Percentiles rank a stretch among this genome's conserved stretches.
Evolutionary conservation across 352 stramenopile species (phyloP).

Genomic region (Globisporangium canariense): DNA sequence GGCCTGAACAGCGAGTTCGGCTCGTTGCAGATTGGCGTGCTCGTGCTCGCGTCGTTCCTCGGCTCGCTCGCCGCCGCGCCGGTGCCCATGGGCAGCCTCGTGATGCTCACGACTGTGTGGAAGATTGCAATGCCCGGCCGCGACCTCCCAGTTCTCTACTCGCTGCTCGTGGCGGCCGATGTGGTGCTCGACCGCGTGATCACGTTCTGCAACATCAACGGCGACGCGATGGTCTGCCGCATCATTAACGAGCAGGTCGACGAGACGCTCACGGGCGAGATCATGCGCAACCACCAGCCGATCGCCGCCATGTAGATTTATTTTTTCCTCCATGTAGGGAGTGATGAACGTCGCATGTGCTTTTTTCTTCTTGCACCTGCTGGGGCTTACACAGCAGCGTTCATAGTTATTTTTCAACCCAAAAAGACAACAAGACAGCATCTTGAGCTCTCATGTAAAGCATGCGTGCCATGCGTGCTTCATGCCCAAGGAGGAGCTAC

Average conservation of each 20-base stretch:
- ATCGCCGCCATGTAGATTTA: slow-evolving; percentile 18
- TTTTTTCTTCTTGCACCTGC: no score
- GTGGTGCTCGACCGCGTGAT: slow-evolving; percentile 72
- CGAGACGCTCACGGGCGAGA: slow-evolving; percentile 17
- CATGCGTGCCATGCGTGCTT: background rate
- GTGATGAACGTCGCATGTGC: background rate
- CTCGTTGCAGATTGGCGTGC: slow-evolving; percentile 33
- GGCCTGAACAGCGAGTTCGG: slow-evolving; percentile 36
- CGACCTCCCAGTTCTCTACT: slow-evolving; percentile 53
- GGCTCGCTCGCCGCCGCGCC: slow-evolving; percentile 58
- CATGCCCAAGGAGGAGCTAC: background rate
- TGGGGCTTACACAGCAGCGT: background rate
- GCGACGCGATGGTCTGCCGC: slow-evolving; percentile 66
- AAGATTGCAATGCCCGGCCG: slow-evolving; percentile 54
- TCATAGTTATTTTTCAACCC: background rate
- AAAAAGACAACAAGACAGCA: slow-evolving; percentile 1
- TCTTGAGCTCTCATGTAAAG: background rate
- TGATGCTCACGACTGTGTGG: slow-evolving; percentile 71
- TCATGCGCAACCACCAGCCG: slow-evolving; percentile 22
- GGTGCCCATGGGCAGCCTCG: slow-evolving; percentile 49
- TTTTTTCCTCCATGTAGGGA: background rate
- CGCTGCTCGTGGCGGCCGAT: slow-evolving; percentile 62
- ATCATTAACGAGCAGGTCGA: slow-evolving; percentile 61
- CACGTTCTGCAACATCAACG: slow-evolving; percentile 74
- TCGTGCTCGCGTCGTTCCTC: slow-evolving; percentile 59